phyloP scores from a whole-genome alignment of 495 filamentous ascomycete genomes.

The Xylaria sp. region DNA sequence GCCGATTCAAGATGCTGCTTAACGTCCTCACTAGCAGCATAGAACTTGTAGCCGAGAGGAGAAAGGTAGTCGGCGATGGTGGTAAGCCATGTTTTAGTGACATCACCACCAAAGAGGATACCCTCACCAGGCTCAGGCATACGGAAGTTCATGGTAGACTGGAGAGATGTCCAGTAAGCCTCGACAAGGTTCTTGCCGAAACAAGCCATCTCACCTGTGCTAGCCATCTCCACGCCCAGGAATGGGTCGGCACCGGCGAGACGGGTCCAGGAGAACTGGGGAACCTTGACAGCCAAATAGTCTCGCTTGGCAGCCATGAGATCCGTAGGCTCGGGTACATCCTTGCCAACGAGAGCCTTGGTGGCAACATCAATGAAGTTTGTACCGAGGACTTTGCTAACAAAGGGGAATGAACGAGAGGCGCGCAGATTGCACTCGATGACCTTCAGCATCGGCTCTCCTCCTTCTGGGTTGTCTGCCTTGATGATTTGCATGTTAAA shows the following conservation, averaged over 20 bases:
- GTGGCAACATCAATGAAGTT: slow-evolving; percentile 99
- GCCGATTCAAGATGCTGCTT: slow-evolving; percentile 80
- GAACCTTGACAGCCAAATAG: slow-evolving; percentile 95
- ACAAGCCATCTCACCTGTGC: slow-evolving; percentile 97
- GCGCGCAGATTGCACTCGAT: slow-evolving; percentile 99
- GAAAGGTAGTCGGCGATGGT: slow-evolving; percentile 82
- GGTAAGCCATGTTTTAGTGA: slow-evolving; percentile 66
- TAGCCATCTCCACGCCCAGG: slow-evolving; percentile 97
- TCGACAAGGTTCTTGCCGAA: slow-evolving; percentile 96
- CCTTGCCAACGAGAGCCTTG: slow-evolving; percentile 85
- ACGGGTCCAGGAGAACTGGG: slow-evolving; percentile 98
- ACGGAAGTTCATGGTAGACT: slow-evolving; percentile 99
- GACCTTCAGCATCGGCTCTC: slow-evolving; percentile 82
- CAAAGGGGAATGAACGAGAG: slow-evolving; percentile 97
- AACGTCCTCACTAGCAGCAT: slow-evolving; percentile 78
- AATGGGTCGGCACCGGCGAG: slow-evolving; percentile 98
- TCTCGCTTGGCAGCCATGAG: slow-evolving; percentile 87
- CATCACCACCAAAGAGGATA: slow-evolving; percentile 90
- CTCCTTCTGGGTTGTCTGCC: slow-evolving; percentile 73
- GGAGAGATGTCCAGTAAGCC: slow-evolving; percentile 95
- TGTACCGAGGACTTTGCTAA: slow-evolving; percentile 92
- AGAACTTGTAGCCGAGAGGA: slow-evolving; percentile 93
- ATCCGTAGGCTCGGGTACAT: slow-evolving; percentile 86
- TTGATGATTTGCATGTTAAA: slow-evolving; percentile 99
- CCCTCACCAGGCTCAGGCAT: slow-evolving; percentile 92